Evolutionary conservation across 371 early-diverging fungal genomes (phyloP).

Genomic region (Mortierella sp.): DNA sequence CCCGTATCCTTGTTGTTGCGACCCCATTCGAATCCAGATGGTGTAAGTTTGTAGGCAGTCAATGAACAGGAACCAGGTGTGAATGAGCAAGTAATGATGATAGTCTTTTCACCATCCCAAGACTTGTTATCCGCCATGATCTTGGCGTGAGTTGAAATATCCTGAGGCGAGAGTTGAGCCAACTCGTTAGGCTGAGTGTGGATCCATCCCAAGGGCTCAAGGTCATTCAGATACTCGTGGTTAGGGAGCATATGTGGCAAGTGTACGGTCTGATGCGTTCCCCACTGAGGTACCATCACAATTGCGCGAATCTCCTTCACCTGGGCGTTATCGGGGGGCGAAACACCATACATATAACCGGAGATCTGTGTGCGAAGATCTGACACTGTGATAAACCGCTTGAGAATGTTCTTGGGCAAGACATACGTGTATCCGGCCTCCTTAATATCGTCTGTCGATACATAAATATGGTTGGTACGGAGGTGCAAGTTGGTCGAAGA

Average conservation of each 20-base stretch:
- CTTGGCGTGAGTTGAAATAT: constrained; percentile 91
- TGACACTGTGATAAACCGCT: constrained; percentile 94
- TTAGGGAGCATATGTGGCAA: constrained; percentile 91
- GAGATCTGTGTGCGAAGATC: constrained; percentile 97
- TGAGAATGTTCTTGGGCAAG: constrained; percentile 96
- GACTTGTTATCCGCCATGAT: constrained; percentile 87
- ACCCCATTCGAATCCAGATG: constrained; percentile 97
- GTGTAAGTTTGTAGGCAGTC: constrained; percentile 95
- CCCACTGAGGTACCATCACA: constrained; percentile 98
- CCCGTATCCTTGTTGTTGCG: constrained; percentile 81
- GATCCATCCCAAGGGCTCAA: constrained; percentile 98
- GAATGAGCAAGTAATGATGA: constrained; percentile 93
- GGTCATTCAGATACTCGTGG: constrained; percentile 89
- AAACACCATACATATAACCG: constrained; percentile 95
- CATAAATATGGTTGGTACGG: constrained; percentile 97
- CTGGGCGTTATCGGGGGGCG: constrained; percentile 92
- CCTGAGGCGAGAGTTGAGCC: constrained; percentile 92
- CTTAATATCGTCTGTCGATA: constrained; percentile 94
- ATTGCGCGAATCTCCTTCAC: constrained; percentile 97
- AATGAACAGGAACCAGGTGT: constrained; percentile 98
- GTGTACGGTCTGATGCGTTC: constrained; percentile 94
- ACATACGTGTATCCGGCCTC: constrained; percentile 95
- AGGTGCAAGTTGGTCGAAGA: constrained; percentile 94
- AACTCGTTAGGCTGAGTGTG: constrained; percentile 97
- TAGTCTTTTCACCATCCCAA: constrained; percentile 97